Base-by-base conservation (phyloP, 176 grass and related monocot species). In the Avena atlantica region DNA sequence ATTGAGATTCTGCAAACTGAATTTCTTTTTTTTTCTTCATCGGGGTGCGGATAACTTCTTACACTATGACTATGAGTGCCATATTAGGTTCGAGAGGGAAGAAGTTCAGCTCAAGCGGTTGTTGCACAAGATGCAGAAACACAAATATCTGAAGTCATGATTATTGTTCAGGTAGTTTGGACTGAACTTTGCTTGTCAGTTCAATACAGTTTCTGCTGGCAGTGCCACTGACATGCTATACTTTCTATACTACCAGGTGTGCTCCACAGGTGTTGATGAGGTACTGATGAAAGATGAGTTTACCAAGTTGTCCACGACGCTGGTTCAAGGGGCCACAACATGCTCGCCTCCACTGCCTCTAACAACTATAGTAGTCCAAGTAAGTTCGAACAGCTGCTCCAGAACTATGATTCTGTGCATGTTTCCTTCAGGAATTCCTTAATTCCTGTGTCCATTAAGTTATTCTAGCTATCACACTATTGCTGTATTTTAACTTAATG, bases 51-150 rank as follows among this genome's bases (percentile, higher is more conserved):
- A 44, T 72, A 74, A 36, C 60, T 44, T 61, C 12, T 86, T 78
- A 72, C 12, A 40, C 23, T 84, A 25, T 50, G 65, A 78, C 20
- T 86, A 34, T 50, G 64, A 78, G 48, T 92, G 47, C 62, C 23
- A 68, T 85, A 27, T 80, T 89, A 99, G 97, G 97, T 99, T 85
- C 89, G 97, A 87, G 97, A 96, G 73, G 97, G 97, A 85, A 96
- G 97, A 79, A 74, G 89, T 55, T 62, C 90, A 70, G 31, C 77
- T 49, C 75, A 89, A 90, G 70, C 53, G 76, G 53, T 27, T 83
- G 70, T 34, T 90, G 70, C 78, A 70, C 27, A 84, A 80, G 76
- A 89, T 78, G 65, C 51, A 31, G 90, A 90, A 77, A 78, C 37
- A 8, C 51, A 90, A 72, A 94, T 96, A 82, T 86, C 86, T 56